Evolutionary conservation across 306 rosid species (phyloP).

Genomic region (Styphnolobium japonicum): DNA sequence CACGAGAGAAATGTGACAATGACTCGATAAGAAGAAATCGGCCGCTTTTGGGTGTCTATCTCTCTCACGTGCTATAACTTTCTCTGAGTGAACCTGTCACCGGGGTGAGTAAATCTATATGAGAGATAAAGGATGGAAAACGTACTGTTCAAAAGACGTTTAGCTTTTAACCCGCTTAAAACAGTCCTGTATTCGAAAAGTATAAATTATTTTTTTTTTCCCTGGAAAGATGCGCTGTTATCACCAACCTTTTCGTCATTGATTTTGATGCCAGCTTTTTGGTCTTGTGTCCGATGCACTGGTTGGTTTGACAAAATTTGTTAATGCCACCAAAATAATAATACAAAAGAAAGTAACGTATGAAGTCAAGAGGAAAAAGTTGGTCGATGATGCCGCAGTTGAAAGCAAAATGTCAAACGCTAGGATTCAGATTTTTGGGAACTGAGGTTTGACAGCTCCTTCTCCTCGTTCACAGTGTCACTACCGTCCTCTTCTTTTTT

Average conservation of each 20-base stretch:
- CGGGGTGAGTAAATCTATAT: not conserved
- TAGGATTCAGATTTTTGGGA: slow-evolving; percentile 50
- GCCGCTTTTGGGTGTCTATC: no score
- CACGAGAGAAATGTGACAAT: no score
- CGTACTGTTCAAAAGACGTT: not conserved
- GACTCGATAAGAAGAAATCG: no score
- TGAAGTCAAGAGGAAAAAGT: slow-evolving; percentile 59
- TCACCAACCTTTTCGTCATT: not conserved
- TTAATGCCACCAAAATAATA: slow-evolving; percentile 12
- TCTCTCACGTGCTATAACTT: no score
- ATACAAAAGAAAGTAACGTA: not conserved
- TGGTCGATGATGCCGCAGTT: slow-evolving; percentile 45
- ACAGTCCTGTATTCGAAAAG: not conserved
- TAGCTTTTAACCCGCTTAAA: not conserved
- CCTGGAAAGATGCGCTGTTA: not conserved
- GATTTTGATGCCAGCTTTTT: slow-evolving; percentile 51
- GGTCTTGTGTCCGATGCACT: slow-evolving; percentile 35
- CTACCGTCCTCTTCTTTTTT: no score
- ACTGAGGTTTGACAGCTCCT: slow-evolving; percentile 55
- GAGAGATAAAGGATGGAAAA: not conserved
- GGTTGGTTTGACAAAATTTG: slow-evolving; percentile 50
- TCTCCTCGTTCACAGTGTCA: slow-evolving; percentile 43
- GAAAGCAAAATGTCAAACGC: slow-evolving; percentile 97
- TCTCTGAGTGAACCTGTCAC: not conserved
- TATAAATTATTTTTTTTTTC: not conserved